Evolutionary conservation across 176 grass and related monocot species (phyloP), one percentile per base, ranked within the genome.

Genomic region (Raddia guianensis): DNA sequence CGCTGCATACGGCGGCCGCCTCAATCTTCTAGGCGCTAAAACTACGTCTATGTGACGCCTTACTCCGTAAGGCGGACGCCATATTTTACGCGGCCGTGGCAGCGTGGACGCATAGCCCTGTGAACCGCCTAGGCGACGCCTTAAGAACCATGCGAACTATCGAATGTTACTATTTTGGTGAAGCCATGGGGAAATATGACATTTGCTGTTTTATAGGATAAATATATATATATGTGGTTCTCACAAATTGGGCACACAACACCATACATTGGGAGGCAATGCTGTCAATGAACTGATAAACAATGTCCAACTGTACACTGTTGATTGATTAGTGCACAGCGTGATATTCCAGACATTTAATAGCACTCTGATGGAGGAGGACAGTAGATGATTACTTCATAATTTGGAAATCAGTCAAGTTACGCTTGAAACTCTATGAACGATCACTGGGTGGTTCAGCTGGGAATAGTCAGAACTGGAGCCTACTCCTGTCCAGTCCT

Each of bases 251-350:
- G 18, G 68, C 49, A 42, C 21, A 51, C 16, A 19, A 11, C 32
- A 19, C 16, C 55, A 72, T 84, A 61, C 32, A 50, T 50, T 42
- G 47, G 19, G 74, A 62, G 1, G 0, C 46, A 61, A 37, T 66
- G 58, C 56, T 73, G 8, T 54, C 48, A 73, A 13, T 72, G 56
- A 72, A 68, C 12, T 15, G 19, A 13, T 20, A 78, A 69, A 14
- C 16, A 16, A 14, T 48, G 16, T 60, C 27, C 1, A 62, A 59
- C 43, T 1, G 0, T 49, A 9, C 10, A 19, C 52, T 48, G 9
- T 52, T 70, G 15, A 40, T 46, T 71, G 35, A 18, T 52, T 18
- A 40, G 2, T 78, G n/a, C 46, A 19, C 3, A 19, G 19, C 34
- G n/a, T 6, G 2, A 8, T 20, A 42, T 43, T 40, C 11, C 18